Evolutionary conservation across 768 basidiomycete species (phyloP), one percentile per base, ranked within the genome.

Genomic region (Macrocybe gigantea): DNA sequence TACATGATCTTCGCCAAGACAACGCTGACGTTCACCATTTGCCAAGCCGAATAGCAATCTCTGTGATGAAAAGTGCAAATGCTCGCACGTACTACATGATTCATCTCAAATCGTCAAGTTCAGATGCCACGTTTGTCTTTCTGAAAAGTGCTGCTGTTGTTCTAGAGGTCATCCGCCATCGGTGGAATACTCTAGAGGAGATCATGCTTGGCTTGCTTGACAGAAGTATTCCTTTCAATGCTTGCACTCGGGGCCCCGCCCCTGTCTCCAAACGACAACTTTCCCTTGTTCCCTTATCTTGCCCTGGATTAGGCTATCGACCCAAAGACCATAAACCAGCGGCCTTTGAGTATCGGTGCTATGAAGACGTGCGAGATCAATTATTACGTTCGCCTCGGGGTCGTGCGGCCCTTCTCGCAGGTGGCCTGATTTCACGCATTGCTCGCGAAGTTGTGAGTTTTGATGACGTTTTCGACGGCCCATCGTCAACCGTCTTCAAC

Each of bases 371-470:
- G 5, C 45, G 49, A 6, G 34, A 51, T 29, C 14, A 33, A 8
- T 38, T 54, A 22, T 44, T 55, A 8, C 29, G 32, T 7, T 22
- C 47, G 12, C 40, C 52, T 10, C 50, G 54, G 5, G 61, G 63
- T 10, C 56, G 61, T 33, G 61, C 56, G 12, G 60, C 63, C 6
- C 31, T 61, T 32, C 34, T 61, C 38, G 40, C 48, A 6, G 63
- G 63, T 15, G 61, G 63, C n/a, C 47, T 62, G 22, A 35, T 64
- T 11, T 45, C 48, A n/a, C 58, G 60, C 33, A 44, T 64, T 38
- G 59, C 62, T 7, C 44, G 35, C 9, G 43, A 54, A 29, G 41
- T 41, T 33, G 41, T 55, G 5, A 30, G 38, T 6, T 32, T 31
- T n/a, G 51, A 53, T 7, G 14, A 46, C 8, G 55, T 59, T 2